Conservation (phyloP, 179 eudicot species). For the Silene noctiflora region DNA sequence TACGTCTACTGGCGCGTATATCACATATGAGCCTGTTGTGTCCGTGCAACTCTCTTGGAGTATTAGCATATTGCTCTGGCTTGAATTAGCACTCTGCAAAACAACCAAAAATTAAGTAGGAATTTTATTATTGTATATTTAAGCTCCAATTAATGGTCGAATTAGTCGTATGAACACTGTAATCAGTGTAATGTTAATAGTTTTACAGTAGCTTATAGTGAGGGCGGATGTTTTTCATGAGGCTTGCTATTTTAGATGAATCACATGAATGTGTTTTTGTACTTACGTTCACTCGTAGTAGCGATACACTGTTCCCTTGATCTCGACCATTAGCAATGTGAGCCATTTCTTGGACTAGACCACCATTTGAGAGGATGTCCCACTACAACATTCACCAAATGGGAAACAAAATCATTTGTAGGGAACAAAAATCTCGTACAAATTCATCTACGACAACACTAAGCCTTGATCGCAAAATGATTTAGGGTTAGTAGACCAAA, state of each 20-base stretch:
- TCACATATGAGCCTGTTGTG: constrained; percentile 54
- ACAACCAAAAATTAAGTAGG: background rate
- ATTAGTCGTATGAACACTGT: too few species aligned
- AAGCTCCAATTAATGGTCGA: background rate
- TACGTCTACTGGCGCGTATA: constrained; percentile 57
- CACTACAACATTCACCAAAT: constrained; percentile 26
- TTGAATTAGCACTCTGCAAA: constrained; percentile 50
- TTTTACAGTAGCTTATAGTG: too few species aligned
- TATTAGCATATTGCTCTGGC: constrained; percentile 61
- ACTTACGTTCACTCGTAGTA: constrained; percentile 53
- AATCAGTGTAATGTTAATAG: too few species aligned
- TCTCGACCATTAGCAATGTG: constrained; percentile 57
- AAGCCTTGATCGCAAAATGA: too few species aligned
- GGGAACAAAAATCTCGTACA: too few species aligned
- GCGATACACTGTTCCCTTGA: constrained; percentile 53
- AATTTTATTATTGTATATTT: background rate
- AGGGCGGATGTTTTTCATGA: too few species aligned
- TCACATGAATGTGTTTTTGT: background rate
- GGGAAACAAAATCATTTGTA: too few species aligned
- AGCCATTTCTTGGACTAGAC: constrained; percentile 61
- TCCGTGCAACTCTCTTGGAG: constrained; percentile 64
- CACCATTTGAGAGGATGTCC: constrained; percentile 54
- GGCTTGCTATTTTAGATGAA: too few species aligned
- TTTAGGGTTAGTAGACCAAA: too few species aligned
- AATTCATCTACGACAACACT: too few species aligned